Base-by-base conservation (phyloP, 176 grass and related monocot species). In the Aegilops umbellulata region DNA sequence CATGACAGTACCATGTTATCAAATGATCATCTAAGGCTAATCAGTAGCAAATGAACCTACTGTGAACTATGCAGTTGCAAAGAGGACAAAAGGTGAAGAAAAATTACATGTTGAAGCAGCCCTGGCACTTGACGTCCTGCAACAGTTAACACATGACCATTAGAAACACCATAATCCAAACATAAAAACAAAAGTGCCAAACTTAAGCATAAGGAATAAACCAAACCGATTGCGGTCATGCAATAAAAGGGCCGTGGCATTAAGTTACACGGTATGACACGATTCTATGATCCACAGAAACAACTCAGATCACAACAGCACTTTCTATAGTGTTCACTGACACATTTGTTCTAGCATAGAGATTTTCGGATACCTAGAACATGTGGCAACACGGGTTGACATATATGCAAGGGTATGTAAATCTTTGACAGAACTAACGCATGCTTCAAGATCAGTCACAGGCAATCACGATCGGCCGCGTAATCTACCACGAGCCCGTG, bases 51-150 rank as follows among this genome's bases (percentile, higher is more conserved):
- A 69, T 16, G 4, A 34, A 22, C 67, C 26, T 13, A 17, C 24
- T n/a, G 10, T n/a, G 10, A 84, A 4, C 7, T 3, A 19, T 49
- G n/a, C 65, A 65, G 3, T 41, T 24, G 3, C 17, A 31, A 35
- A 75, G 15, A 7, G 13, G 7, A 69, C 25, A 65, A 30, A 15
- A n/a, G 53, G 24, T 31, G 10, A 79, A 51, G 55, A 79, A 14
- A 80, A 74, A 83, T 91, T 90, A 95, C 90, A 95, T 95, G 88
- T 62, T 93, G 69, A 95, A 95, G 88, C 91, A 93, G 25, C 86
- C 84, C 76, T 93, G 90, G 88, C 93, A 95, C 65, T 93, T 95
- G 34, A 95, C 93, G 73, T 95, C 93, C 93, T 95, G 78, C 55
- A 83, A 60, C 51, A 63, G 47, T 55, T 9, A 71, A 39, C 13